Evolutionary conservation across 2,329 filamentous ascomycete species (phyloP), one percentile per base, ranked within the genome.

Genomic region (Neonectria punicea): DNA sequence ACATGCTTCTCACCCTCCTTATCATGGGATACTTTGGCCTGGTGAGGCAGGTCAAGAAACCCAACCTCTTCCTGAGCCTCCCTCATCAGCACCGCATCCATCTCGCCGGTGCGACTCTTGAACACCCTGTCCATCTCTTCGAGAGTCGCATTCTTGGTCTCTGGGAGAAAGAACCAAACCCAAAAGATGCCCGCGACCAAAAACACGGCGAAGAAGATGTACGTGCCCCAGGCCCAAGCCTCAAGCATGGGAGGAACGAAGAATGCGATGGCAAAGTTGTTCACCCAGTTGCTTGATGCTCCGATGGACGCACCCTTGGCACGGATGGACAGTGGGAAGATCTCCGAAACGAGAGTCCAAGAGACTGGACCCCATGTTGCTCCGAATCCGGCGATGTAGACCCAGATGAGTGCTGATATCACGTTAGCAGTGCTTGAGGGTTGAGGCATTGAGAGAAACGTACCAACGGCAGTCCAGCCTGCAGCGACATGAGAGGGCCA

Each of bases 291-390:
- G 8, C 83, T 83, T 65, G 82, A 86, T 0, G 85, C 87, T 4
- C 86, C 86, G 9, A 90, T 79, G 0, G 87, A 83, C 67, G 88
- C 87, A n/a, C 85, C 88, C 70, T 89, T 88, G 11, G 88, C 84
- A 18, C 87, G 82, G 50, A 84, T 86, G 8, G 82, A 84, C 0
- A 89, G 75, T 2, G 85, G 86, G 79, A 87, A 90, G 36, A 90
- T 85, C 74, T 91, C 89, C 5, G 88, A 86, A 0, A 87, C 86
- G 66, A 91, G 90, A 49, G 90, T 84, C 89, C 89, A 91, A 58
- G 85, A 87, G 3, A 89, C 86, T 1, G 88, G 88, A 0, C 87
- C 89, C 18, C 89, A 82, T 0, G 88, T 90, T n/a, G 90, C 80
- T 1, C 87, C 85, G 73, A 91, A 91, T 67, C 89, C 81, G 69